A percentile compares a stretch with the other conserved stretches of the same genome.
These are phyloP conservation scores for Capsicum chinense DNA, from an alignment of 257 asterid genomes.

Conservation along the genomic window DNA sequence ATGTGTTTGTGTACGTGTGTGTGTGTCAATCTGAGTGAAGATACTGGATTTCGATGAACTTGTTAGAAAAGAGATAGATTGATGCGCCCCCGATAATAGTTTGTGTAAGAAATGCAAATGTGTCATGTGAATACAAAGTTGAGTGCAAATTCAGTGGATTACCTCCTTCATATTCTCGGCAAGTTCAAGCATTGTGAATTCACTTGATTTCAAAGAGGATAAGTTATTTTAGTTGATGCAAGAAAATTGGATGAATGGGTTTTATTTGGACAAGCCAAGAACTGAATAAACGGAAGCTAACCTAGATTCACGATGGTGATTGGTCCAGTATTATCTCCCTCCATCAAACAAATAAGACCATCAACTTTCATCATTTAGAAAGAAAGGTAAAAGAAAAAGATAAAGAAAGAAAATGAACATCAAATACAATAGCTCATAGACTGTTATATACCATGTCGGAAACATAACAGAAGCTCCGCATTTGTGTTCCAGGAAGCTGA, in stretches of 20 bases:
- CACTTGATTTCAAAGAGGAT: constrained; percentile 56
- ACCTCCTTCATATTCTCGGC: constrained; percentile 96
- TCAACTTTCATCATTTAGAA: constrained; percentile 58
- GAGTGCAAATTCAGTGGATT: constrained; percentile 9
- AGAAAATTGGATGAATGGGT: neutral
- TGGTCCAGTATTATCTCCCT: constrained; percentile 83
- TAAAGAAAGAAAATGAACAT: neutral
- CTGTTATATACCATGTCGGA: constrained; percentile 71
- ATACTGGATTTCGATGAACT: neutral
- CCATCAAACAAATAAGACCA: constrained; percentile 92
- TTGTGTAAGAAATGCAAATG: neutral
- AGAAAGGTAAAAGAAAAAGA: neutral
- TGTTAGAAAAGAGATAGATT: no score
- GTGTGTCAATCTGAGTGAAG: no score
- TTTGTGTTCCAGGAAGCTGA: constrained; percentile 97
- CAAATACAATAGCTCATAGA: neutral
- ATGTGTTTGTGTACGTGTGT: no score
- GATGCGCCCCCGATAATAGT: neutral
- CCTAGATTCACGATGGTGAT: constrained; percentile 98
- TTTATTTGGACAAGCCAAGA: neutral
- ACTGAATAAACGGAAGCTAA: constrained; percentile 28
- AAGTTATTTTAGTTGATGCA: neutral
- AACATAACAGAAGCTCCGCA: constrained; percentile 96
- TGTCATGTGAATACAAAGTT: neutral
- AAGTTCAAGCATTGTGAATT: constrained; percentile 94